phyloP scores from a whole-genome alignment of 2,329 filamentous ascomycete genomes.

The Nannizziopsis barbatae region DNA sequence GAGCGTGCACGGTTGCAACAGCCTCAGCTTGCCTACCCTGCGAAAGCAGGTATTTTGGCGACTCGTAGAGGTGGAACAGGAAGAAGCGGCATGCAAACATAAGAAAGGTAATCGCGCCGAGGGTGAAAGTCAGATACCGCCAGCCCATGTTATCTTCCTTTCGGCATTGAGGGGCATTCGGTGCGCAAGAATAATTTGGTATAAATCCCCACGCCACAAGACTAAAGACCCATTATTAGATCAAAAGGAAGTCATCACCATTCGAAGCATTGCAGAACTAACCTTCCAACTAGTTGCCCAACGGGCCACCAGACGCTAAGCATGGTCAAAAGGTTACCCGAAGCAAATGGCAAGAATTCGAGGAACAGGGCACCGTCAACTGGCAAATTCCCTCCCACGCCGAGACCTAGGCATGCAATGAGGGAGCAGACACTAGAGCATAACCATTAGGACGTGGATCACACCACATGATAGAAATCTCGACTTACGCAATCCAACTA shows the following conservation, averaged over 20 bases:
- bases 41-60: slow-evolving; percentile 70
- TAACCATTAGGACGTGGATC: neutral
- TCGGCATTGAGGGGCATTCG: slow-evolving; percentile 28
- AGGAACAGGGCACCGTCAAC: slow-evolving; percentile 73
- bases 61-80: slow-evolving; percentile 71
- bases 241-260: neutral
- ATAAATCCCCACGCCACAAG: slow-evolving; percentile 64
- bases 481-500: slow-evolving; percentile 48
- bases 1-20: slow-evolving; percentile 65
- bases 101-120: slow-evolving; percentile 59
- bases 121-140: slow-evolving; percentile 60
- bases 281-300: slow-evolving; percentile 58
- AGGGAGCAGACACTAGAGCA: slow-evolving; percentile 43
- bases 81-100: slow-evolving; percentile 74
- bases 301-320: slow-evolving; percentile 83
- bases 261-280: neutral
- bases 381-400: slow-evolving; percentile 64
- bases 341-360: slow-evolving; percentile 67
- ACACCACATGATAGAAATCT: no score
- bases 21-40: slow-evolving; percentile 67
- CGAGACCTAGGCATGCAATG: slow-evolving; percentile 53
- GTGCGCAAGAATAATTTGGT: slow-evolving; percentile 49
- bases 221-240: slow-evolving; percentile 16
- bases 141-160: slow-evolving; percentile 56
- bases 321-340: slow-evolving; percentile 62